Percentiles rank a stretch among this genome's conserved stretches.
Evolutionary conservation across 2,329 filamentous ascomycete species (phyloP).

Genomic region (Didymella arachidicola): DNA sequence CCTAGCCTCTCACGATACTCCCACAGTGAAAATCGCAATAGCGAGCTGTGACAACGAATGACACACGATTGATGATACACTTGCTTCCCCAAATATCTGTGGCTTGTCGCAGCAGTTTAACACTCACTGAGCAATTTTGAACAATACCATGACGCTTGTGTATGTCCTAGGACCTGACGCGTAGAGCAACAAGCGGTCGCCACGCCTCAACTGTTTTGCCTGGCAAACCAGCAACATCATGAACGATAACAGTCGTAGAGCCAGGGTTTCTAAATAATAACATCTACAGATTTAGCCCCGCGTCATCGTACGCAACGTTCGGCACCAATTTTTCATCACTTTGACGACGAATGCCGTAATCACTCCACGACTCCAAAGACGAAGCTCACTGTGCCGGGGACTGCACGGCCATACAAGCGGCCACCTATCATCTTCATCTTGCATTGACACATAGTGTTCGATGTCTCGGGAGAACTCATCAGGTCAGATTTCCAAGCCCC

Average conservation of each 20-base stretch:
- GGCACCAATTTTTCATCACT: neutral
- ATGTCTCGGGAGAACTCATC: neutral
- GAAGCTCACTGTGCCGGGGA: neutral
- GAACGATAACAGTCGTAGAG: too few species aligned
- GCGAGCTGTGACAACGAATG: constrained; percentile 21
- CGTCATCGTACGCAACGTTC: neutral
- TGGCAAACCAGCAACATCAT: too few species aligned
- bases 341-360: neutral
- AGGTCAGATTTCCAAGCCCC: neutral
- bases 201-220: too few species aligned
- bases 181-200: too few species aligned
- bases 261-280: too few species aligned
- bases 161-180: neutral
- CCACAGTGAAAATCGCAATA: constrained; percentile 16
- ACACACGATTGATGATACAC: constrained; percentile 13
- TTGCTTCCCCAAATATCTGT: neutral
- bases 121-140: neutral
- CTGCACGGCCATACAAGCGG: neutral
- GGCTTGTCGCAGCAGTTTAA: neutral
- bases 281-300: neutral
- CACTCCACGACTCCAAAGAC: neutral
- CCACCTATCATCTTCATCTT: neutral
- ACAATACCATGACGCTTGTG: neutral
- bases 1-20: constrained; percentile 21
- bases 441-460: neutral